Percentiles rank a stretch among this genome's conserved stretches.
These are phyloP conservation scores for Claviceps sp. DNA, from an alignment of 2,329 filamentous ascomycete species.

Conservation along the genomic window DNA sequence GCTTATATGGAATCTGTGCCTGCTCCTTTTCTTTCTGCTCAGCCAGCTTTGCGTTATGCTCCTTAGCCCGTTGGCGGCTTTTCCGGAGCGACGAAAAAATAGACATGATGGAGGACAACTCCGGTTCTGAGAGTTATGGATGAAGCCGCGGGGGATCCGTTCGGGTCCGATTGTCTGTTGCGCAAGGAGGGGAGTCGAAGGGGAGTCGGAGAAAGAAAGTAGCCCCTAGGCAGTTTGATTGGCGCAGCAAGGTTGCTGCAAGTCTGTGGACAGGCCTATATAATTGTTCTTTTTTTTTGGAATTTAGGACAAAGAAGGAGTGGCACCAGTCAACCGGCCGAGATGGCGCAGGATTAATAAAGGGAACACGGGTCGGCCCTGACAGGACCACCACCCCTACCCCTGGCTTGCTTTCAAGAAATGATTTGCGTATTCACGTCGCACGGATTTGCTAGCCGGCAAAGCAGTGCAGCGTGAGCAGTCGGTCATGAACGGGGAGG, in stretches of 20 bases:
- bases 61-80: constrained; percentile 41
- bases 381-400: not conserved
- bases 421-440: constrained; percentile 1
- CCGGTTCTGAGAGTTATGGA: not conserved
- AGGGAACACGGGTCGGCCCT: constrained; percentile 3
- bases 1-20: constrained; percentile 34
- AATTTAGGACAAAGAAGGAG: not conserved
- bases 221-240: not conserved
- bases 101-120: constrained; percentile 29
- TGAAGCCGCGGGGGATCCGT: not conserved
- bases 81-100: constrained; percentile 41
- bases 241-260: not conserved
- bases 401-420: not conserved
- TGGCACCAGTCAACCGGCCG: not conserved
- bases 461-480: constrained; percentile 2
- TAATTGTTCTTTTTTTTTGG: no score
- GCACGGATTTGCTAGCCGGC: not conserved
- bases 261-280: not conserved
- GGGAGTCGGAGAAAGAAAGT: not conserved
- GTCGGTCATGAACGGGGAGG: not conserved
- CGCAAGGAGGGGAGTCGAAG: not conserved
- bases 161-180: not conserved
- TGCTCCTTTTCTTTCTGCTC: constrained; percentile 32
- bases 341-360: constrained; percentile 1
- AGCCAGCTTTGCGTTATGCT: constrained; percentile 34